phyloP scores from a whole-genome alignment of 2,329 filamentous ascomycete species.

The Colletotrichum neosansevieriae region DNA sequence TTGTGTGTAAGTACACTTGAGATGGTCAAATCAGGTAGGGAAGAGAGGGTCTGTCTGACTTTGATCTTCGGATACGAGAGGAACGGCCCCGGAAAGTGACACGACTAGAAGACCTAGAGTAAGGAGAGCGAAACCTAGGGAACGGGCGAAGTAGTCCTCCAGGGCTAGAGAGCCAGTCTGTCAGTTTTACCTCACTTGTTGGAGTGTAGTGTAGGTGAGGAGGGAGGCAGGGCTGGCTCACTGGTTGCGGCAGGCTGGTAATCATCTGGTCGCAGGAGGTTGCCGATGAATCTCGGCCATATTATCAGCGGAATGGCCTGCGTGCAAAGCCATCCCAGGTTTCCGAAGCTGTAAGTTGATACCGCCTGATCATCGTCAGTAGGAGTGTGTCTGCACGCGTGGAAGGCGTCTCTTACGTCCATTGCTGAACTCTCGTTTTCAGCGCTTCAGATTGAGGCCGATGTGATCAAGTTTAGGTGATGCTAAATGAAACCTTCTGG shows the following conservation, averaged over 20 bases:
- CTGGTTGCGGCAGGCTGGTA: slow-evolving; percentile 44
- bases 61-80: slow-evolving; percentile 63
- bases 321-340: slow-evolving; percentile 62
- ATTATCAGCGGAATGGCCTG: slow-evolving; percentile 62
- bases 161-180: slow-evolving; percentile 58
- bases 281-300: slow-evolving; percentile 61
- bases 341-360: slow-evolving; percentile 63
- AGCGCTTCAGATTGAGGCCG: background rate
- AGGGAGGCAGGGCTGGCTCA: slow-evolving; percentile 40
- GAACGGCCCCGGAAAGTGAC: slow-evolving; percentile 77
- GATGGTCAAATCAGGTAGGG: background rate
- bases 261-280: slow-evolving; percentile 54
- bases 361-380: slow-evolving; percentile 54
- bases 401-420: slow-evolving; percentile 43
- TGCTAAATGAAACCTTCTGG: too few relatives aligned
- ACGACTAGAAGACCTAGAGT: slow-evolving; percentile 73
- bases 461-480: too few relatives aligned
- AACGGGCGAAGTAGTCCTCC: slow-evolving; percentile 80
- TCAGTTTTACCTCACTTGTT: background rate
- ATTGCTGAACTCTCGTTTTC: slow-evolving; percentile 34
- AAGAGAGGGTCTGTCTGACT: slow-evolving; percentile 45
- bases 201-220: background rate
- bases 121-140: slow-evolving; percentile 75
- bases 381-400: background rate
- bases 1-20: slow-evolving; percentile 9